Base-by-base conservation (phyloP, 306 rosid genomes). In the Oxytropis ochrocephala region DNA sequence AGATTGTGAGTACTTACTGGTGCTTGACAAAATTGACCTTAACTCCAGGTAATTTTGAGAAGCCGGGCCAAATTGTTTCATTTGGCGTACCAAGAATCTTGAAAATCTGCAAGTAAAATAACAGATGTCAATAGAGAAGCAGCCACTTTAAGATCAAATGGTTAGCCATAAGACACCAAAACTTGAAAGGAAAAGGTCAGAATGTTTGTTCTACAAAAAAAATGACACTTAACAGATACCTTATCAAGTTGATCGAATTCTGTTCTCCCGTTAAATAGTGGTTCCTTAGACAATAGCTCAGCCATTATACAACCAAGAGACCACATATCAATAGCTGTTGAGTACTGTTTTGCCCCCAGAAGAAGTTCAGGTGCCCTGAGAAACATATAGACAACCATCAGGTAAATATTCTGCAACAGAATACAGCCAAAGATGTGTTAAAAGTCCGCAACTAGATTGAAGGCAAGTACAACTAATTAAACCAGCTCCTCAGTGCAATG, bases 301-400 rank as follows among this genome's bases (percentile, higher is more conserved):
- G 96, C 99, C 99, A 95, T 95, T 75, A 95, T 95, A 78, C 99
- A 95, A 59, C 99, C 99, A 73, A 95, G 75, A 16, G 99, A 95
- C 99, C 99, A 95, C 97, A 91, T 89, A 78, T 95, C 99, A 17
- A 95, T 87, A 6, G 99, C 91, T 30, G 99, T 95, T 19, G 99
- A 91, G 79, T 95, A 95, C 84, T 84, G 89, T 67, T 75, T 91
- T 47, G 84, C 75, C 77, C 99, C 99, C 78, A 95, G 69, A 52
- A 95, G 88, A 70, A 95, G 96, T 78, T 95, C 99, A 11, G 99
- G 99, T 62, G 99, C 95, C 95, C 99, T 95, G 79, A 61, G 69
- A 66, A 63, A 69, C 75, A 81, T 44, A 62, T 24, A 66, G 61
- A 70, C 57, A n/a, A 69, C 61, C 62, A 64, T 69, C 48, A 78